Evolutionary conservation across 163 green algal genomes (phyloP), one percentile per base, ranked within the genome.

Genomic region (Chlamydomonas reinhardtii): DNA sequence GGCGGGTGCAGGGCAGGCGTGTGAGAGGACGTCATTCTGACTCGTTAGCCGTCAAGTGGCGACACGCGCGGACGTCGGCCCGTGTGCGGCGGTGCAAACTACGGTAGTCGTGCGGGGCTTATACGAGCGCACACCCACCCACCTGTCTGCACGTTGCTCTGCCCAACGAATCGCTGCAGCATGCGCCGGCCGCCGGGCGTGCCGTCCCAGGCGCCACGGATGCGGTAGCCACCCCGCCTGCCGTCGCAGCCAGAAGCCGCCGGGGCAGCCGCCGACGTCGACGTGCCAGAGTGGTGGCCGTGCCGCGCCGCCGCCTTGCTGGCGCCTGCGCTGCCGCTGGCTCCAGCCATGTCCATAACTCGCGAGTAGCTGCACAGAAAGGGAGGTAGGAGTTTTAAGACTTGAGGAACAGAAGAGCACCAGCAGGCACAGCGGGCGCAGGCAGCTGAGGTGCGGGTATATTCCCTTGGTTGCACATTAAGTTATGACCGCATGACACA

Each of bases 121-220:
- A 48, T 48, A 8, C 39, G 39, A 48, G 39, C 5, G 39, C 39
- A 8, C 31, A 43, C 31, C 1, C 31, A 15, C 69, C 8, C 43
- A 82, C 75, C 75, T 0, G 96, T 98, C 73, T 96, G 89, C 37
- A 96, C 76, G 85, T 98, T 98, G 88, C 87, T 93, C 68, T 97
- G 94, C 12, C 95, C 95, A 12, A 98, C 76, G 84, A 93, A 98
- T 34, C 95, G 84, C 83, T 96, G 91, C 73, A 93, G 37, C 70
- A 87, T 75, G 25, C 91, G 80, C 31, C 85, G 87, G 29, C 90
- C 89, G 25, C 92, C 92, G 29, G 84, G 84, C 12, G 76, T 84
- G 31, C 89, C 88, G 37, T 39, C 31, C 84, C 87, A 87, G 19
- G 81, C 54, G 52, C 86, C 83, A 32, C 62, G 29, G 34, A 54